Conservation (phyloP, 345 rosid species). For the Salix caprea region DNA sequence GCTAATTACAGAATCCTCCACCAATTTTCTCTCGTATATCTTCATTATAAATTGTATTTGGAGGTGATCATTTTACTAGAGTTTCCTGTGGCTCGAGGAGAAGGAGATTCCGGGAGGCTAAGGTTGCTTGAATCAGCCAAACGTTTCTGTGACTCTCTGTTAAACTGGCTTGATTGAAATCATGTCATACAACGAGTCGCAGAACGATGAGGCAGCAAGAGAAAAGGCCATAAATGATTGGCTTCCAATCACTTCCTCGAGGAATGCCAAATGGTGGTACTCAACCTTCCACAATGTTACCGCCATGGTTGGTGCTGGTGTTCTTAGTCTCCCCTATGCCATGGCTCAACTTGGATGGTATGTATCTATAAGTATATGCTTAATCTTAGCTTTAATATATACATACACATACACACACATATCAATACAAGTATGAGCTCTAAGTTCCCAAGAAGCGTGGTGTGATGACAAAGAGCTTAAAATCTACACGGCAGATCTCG, state of each 20-base stretch:
- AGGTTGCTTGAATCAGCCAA: neutral
- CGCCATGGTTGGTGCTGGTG: conserved; percentile 92
- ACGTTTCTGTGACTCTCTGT: neutral
- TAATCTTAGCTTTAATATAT: neutral
- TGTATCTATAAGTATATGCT: neutral
- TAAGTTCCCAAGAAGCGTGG: fast-evolving
- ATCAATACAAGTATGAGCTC: neutral
- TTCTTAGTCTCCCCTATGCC: conserved; percentile 83
- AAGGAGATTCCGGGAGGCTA: neutral
- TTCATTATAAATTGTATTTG: neutral
- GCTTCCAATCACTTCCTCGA: conserved; percentile 65
- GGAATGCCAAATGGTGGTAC: conserved; percentile 90
- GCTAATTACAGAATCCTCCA: neutral
- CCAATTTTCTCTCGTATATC: neutral
- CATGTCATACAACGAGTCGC: conserved; percentile 2
- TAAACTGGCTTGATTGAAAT: neutral
- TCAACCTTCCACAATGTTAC: conserved; percentile 88
- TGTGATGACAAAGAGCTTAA: too few species aligned
- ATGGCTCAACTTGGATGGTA: conserved; percentile 84
- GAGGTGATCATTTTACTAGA: neutral
- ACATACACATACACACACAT: too few species aligned
- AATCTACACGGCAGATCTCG: too few species aligned
- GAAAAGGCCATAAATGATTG: conserved; percentile 53
- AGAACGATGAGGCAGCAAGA: neutral
- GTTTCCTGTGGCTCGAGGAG: neutral